These are phyloP conservation scores for Trichosporon faecale DNA, from an alignment of 1,284 basidiomycete species.

Conservation along the genomic window DNA sequence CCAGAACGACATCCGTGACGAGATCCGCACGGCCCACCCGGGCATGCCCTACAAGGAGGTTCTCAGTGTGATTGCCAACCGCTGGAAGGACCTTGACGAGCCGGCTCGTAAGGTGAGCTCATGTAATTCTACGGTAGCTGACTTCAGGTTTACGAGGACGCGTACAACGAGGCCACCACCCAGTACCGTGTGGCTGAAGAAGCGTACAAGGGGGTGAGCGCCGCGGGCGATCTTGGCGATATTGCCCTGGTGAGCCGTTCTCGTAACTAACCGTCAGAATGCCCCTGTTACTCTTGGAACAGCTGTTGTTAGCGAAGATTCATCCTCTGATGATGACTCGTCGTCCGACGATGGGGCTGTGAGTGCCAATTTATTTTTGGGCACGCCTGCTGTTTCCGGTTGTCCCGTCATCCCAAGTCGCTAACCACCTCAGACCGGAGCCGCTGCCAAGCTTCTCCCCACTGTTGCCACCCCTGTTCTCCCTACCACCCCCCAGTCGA, in stretches of 20 bases:
- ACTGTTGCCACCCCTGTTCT: conserved; percentile 24
- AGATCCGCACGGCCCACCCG: conserved; percentile 59
- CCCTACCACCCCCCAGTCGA: conserved; percentile 22
- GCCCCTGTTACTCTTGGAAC: conserved; percentile 13
- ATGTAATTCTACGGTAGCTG: conserved; percentile 26
- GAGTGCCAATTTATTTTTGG: not conserved
- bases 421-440: not conserved
- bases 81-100: conserved; percentile 68
- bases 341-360: not conserved
- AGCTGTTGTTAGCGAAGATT: conserved; percentile 14
- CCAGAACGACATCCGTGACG: conserved; percentile 83
- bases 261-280: conserved; percentile 11
- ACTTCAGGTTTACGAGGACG: conserved; percentile 33
- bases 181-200: conserved; percentile 31
- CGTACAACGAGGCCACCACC: conserved; percentile 30
- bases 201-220: conserved; percentile 30
- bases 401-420: not conserved
- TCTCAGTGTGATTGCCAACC: conserved; percentile 65
- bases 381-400: conserved; percentile 3
- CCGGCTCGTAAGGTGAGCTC: conserved; percentile 66
- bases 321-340: conserved; percentile 23
- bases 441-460: conserved; percentile 13
- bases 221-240: not conserved
- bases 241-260: conserved; percentile 9
- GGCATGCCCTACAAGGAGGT: conserved; percentile 69